These are phyloP conservation scores for Alternaria gaisen DNA, from an alignment of 2,329 filamentous ascomycete genomes.

Conservation along the genomic window DNA sequence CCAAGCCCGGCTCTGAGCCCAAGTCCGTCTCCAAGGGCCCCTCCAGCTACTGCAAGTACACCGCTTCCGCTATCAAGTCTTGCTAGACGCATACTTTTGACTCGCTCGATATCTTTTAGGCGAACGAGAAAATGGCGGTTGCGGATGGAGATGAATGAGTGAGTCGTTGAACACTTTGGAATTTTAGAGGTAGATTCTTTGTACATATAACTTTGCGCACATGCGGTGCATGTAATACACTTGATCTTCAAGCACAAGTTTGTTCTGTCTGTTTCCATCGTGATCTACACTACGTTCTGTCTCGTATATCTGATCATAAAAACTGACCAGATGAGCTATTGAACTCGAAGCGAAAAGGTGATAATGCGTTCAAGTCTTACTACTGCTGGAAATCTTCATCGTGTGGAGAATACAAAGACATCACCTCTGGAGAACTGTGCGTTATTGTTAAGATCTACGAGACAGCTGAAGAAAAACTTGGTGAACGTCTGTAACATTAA, in stretches of 20 bases:
- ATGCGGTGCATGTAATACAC: constrained; percentile 23
- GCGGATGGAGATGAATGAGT: not conserved
- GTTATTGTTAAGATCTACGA: not conserved
- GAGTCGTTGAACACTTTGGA: constrained; percentile 1
- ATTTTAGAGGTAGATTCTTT: constrained; percentile 29
- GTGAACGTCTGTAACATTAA: not conserved
- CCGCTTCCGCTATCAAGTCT: constrained; percentile 39
- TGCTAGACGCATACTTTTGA: constrained; percentile 32
- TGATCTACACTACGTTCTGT: not conserved
- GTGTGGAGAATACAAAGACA: not conserved
- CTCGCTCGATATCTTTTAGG: not conserved
- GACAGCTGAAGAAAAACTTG: not conserved
- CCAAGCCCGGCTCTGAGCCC: constrained; percentile 41
- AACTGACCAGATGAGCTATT: not conserved
- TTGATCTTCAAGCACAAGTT: constrained; percentile 7
- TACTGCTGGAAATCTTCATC: accelerated
- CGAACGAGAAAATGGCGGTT: not conserved
- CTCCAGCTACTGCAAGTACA: constrained; percentile 43
- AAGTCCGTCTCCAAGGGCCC: constrained; percentile 41
- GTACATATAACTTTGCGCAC: constrained; percentile 27
- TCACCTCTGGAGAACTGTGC: not conserved
- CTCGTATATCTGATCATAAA: not conserved
- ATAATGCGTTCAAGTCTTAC: not conserved
- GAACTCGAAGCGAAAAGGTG: not conserved
- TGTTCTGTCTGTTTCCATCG: not conserved